phyloP scores from a whole-genome alignment of 1,284 basidiomycete species.

The Ustilago shanxiensis region DNA sequence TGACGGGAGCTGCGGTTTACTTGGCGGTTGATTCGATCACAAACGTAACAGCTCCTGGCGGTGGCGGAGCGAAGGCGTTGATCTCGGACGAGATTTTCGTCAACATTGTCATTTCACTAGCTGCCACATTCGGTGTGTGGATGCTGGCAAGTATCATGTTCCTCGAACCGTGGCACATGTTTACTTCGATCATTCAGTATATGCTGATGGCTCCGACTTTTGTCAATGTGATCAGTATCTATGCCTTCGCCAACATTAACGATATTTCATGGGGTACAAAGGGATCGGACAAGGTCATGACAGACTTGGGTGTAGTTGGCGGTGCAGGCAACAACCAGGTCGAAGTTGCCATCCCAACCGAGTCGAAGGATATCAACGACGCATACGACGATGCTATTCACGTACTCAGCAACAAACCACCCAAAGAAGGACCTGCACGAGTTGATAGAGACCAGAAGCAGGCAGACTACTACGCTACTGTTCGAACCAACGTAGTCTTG shows the following conservation, averaged over 20 bases:
- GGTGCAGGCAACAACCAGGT: slow-evolving; percentile 53
- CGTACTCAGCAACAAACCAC: slow-evolving; percentile 58
- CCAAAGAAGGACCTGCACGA: slow-evolving; percentile 26
- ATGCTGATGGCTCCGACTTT: slow-evolving; percentile 66
- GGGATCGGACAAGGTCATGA: slow-evolving; percentile 62
- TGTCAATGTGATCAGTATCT: slow-evolving; percentile 68
- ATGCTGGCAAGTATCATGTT: slow-evolving; percentile 65
- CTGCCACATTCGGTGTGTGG: slow-evolving; percentile 68
- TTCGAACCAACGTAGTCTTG: slow-evolving; percentile 89
- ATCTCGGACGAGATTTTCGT: slow-evolving; percentile 61
- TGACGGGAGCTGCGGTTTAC: slow-evolving; percentile 66
- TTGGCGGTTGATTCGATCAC: slow-evolving; percentile 59
- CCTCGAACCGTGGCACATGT: slow-evolving; percentile 68
- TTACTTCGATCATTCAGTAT: slow-evolving; percentile 68
- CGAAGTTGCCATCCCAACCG: slow-evolving; percentile 65
- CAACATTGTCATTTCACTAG: slow-evolving; percentile 67
- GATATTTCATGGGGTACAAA: slow-evolving; percentile 69
- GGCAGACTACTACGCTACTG: slow-evolving; percentile 73
- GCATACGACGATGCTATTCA: slow-evolving; percentile 69
- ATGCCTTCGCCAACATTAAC: slow-evolving; percentile 68
- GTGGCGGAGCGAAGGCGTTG: slow-evolving; percentile 42
- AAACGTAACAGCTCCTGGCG: slow-evolving; percentile 33
- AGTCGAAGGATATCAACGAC: slow-evolving; percentile 64
- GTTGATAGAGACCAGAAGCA: slow-evolving; percentile 63
- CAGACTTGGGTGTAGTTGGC: slow-evolving; percentile 64